Percentiles rank a stretch among this genome's conserved stretches.
Conservation (phyloP, 2,329 filamentous ascomycete genomes). For the Huntiella savannae region DNA sequence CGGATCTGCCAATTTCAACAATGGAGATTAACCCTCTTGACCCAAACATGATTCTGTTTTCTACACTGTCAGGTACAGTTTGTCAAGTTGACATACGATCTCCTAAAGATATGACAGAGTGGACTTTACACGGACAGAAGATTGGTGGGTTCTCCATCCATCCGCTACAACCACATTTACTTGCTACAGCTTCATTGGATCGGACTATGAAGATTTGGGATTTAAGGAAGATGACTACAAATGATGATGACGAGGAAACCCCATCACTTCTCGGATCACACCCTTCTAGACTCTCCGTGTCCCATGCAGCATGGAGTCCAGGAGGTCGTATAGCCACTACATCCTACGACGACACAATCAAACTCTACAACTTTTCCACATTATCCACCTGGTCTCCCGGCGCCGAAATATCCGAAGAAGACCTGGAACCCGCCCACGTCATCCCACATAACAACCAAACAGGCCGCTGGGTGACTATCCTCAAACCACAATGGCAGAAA, state of each 20-base stretch:
- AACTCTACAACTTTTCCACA: slow-evolving; percentile 64
- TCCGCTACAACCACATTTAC: slow-evolving; percentile 58
- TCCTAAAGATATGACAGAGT: slow-evolving; percentile 18
- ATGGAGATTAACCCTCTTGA: slow-evolving; percentile 59
- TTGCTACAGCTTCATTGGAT: slow-evolving; percentile 81
- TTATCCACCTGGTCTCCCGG: slow-evolving; percentile 39
- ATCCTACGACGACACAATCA: slow-evolving; percentile 87
- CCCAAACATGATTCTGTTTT: slow-evolving; percentile 64
- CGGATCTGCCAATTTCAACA: slow-evolving; percentile 65
- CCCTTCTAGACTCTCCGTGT: slow-evolving; percentile 65
- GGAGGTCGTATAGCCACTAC: slow-evolving; percentile 77
- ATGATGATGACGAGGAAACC: slow-evolving; percentile 36
- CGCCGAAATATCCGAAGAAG: slow-evolving; percentile 35
- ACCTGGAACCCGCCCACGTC: slow-evolving; percentile 49
- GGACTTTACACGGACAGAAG: slow-evolving; percentile 72
- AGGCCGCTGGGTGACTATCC: slow-evolving; percentile 74
- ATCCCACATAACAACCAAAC: slow-evolving; percentile 91
- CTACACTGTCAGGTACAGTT: slow-evolving; percentile 63
- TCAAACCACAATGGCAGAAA: slow-evolving; percentile 74
- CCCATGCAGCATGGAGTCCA: slow-evolving; percentile 76
- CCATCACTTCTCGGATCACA: slow-evolving; percentile 67
- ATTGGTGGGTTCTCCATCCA: slow-evolving; percentile 85
- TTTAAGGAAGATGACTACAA: slow-evolving; percentile 54
- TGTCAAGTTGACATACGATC: slow-evolving; percentile 52
- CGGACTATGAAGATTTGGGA: slow-evolving; percentile 88